Conservation (phyloP, 2,329 filamentous ascomycete species). For the Metarhizium humberi region DNA sequence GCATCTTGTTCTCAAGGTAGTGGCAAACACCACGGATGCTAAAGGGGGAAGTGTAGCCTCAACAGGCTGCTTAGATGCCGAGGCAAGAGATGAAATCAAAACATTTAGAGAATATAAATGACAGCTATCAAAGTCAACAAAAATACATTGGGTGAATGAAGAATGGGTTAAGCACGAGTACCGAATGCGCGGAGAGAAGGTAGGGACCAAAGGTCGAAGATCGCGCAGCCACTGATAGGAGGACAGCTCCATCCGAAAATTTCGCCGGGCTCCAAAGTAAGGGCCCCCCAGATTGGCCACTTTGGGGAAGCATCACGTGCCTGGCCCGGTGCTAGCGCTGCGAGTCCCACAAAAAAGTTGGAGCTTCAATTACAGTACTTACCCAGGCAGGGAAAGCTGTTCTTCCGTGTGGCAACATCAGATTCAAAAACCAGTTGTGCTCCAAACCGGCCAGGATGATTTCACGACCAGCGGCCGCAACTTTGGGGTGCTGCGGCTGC, state of each 20-base stretch:
- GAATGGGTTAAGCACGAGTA: not conserved
- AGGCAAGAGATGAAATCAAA: slow-evolving; percentile 9
- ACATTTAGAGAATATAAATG: slow-evolving; percentile 10
- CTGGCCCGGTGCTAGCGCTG: not conserved
- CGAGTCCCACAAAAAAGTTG: slow-evolving; percentile 3
- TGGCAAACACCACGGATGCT: not conserved
- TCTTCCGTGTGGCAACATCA: not conserved
- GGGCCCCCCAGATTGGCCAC: slow-evolving; percentile 3
- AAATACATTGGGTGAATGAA: not conserved
- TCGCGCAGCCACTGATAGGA: slow-evolving; percentile 3
- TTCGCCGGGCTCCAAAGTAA: slow-evolving; percentile 9
- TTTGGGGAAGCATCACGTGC: slow-evolving; percentile 9
- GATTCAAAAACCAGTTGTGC: not conserved
- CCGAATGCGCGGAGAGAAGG: slow-evolving; percentile 1
- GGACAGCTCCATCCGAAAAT: slow-evolving; percentile 16
- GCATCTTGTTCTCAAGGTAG: slow-evolving; percentile 18
- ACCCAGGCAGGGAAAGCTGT: not conserved
- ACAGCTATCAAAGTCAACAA: not conserved
- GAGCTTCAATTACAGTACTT: not conserved
- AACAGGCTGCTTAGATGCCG: not conserved
- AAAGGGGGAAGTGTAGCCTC: slow-evolving; percentile 1
- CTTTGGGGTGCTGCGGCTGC: slow-evolving; percentile 22
- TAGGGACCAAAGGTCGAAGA: not conserved
- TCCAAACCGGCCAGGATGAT: slow-evolving; percentile 16
- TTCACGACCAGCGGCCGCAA: slow-evolving; percentile 18